Base-by-base conservation (phyloP, 2,329 filamentous ascomycete species). In the Beauveria caledonica region DNA sequence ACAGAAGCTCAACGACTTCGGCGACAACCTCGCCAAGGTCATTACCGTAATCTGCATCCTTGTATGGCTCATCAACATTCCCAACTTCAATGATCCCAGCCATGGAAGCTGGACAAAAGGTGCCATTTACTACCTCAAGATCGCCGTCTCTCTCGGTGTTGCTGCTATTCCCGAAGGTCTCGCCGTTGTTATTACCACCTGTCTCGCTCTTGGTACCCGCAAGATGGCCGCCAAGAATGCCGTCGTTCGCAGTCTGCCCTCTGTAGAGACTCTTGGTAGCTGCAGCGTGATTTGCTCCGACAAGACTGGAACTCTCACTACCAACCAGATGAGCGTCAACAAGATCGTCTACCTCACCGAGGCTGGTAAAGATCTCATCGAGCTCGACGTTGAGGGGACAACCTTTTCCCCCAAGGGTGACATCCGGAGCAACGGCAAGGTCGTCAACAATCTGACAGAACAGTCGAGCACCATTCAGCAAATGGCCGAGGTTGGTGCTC, bases 151-250 rank as follows among this genome's bases (percentile, higher is more conserved):
- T 54, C 88, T 99, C 42, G 95, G 94, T 75, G 94, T 99, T 46
- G 94, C 94, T 51, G 94, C 95, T 66, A 99, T 99, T 70, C 94
- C 94, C 0, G 94, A 99, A 77, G 94, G 95, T 74, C 83, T 99
- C 50, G 94, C 94, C 36, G 94, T 97, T 58, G 95, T 99, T 66
- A 99, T 99, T 67, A 99, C 94, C n/a, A 97, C 94, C 33, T 99
- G 94, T 74, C 80, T 99, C 63, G 94, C 94, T 64, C 83, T 99
- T 36, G 94, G 95, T 67, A 99, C 95, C 5, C 87, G 94, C 65
- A 97, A 96, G 78, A 99, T 99, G 95, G 95, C 94, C 21, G 90
- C 92, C 62, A 97, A 96, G 80, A 97, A 97, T 70, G 94, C 94
- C 8, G 92, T 99, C 42, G 95, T 99, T 62, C 86, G 95, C 74